Base-by-base conservation (phyloP, 1,284 basidiomycete genomes). In the Puccinia horiana region DNA sequence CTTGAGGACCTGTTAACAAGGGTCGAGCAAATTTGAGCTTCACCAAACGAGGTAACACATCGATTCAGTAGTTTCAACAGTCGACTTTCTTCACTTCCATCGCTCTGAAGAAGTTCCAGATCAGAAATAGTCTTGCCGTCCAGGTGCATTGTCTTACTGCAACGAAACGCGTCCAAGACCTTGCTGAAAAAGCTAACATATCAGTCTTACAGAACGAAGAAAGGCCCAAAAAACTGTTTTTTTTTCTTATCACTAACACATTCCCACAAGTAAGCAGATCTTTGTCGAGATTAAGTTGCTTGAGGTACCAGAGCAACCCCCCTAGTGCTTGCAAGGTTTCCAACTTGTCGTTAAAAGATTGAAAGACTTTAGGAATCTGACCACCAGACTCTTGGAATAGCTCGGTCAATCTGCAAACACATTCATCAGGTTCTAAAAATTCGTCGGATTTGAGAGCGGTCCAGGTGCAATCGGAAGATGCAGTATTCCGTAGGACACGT, bases 121-220 rank as follows among this genome's bases (percentile, higher is more conserved):
- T 98, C 96, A 20, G 93, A 93, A 70, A 98, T 89, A 0, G 94
- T 96, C 86, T 97, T 94, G 1, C 96, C 96, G 87, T 98, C 95
- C 40, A 98, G 89, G 0, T 93, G 90, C 67, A 98, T 88, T 32
- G 92, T 93, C 85, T 92, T 90, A 29, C 94, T 94, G 83, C 90
- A 90, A 85, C 92, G 92, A 90, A 97, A 94, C 0, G 96, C 95
- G 87, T 98, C 95, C 86, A 97, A 97, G 63, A 97, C 90, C 85
- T 97, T 96, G 90, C 80, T 81, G n/a, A 29, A 70, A 29, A n/a
- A 65, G 32, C 9, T 40, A 44, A 73, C 67, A 37, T 11, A 35
- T 47, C 49, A 72, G 52, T 47, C 29, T 23, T 97, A 88, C 91
- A 93, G 91, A 96, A 95, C 82, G 91, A 93, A 83, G 29, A 23